These are phyloP conservation scores for Gyromitra esculenta DNA, from an alignment of 2,329 filamentous ascomycete genomes.

Conservation along the genomic window DNA sequence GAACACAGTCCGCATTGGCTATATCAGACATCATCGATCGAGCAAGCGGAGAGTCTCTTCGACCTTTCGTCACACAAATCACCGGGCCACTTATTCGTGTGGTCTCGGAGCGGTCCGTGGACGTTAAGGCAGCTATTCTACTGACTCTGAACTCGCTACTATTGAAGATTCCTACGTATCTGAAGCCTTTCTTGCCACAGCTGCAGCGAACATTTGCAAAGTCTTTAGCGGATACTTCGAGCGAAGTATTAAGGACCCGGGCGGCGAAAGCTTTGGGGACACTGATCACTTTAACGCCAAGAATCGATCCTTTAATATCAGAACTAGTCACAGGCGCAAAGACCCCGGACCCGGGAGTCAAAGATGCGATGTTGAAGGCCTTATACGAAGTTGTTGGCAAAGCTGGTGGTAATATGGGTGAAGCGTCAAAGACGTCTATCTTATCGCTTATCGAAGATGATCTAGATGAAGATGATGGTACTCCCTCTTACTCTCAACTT, in stretches of 20 bases:
- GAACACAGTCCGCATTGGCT: slow-evolving; percentile 88
- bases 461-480: slow-evolving; percentile 75
- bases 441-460: slow-evolving; percentile 88
- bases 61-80: slow-evolving; percentile 96
- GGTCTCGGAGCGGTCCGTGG: slow-evolving; percentile 92
- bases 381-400: slow-evolving; percentile 96
- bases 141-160: slow-evolving; percentile 93
- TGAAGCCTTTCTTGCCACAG: slow-evolving; percentile 97
- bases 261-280: slow-evolving; percentile 95
- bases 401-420: slow-evolving; percentile 93
- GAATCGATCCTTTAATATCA: slow-evolving; percentile 90
- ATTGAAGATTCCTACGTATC: slow-evolving; percentile 92
- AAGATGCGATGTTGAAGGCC: slow-evolving; percentile 95
- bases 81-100: slow-evolving; percentile 97
- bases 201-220: slow-evolving; percentile 97
- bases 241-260: slow-evolving; percentile 83
- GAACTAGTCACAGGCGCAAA: slow-evolving; percentile 96
- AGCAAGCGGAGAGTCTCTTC: slow-evolving; percentile 84
- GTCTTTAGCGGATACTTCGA: slow-evolving; percentile 90
- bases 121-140: slow-evolving; percentile 94
- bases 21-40: slow-evolving; percentile 97
- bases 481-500: slow-evolving; percentile 45
- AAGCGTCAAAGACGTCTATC: slow-evolving; percentile 85
- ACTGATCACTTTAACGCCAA: slow-evolving; percentile 91
- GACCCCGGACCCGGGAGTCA: slow-evolving; percentile 85